A percentile compares a stretch with the other conserved stretches of the same genome.
Conservation (phyloP, 2,329 filamentous ascomycete genomes). For the Calonectria fujianensis region DNA sequence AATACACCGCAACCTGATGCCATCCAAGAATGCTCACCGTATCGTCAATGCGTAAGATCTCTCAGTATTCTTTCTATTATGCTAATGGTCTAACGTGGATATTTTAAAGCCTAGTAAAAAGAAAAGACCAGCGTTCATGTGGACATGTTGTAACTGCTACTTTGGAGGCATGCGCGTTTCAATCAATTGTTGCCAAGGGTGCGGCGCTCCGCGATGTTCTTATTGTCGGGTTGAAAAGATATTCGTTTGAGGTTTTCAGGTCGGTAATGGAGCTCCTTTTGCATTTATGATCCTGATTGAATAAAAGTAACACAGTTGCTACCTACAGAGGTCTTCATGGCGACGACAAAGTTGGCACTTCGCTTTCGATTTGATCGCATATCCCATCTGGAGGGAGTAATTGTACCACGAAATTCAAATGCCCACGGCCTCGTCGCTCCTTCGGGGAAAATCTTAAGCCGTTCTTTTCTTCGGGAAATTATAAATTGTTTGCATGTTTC, state of each 20-base stretch:
- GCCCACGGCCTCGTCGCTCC: too few species aligned
- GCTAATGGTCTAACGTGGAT: background rate
- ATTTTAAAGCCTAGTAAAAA: background rate
- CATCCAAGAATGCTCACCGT: background rate
- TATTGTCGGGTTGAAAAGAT: constrained; percentile 13
- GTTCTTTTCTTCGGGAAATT: too few species aligned
- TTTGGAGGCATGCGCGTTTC: background rate
- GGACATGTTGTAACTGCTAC: constrained; percentile 1
- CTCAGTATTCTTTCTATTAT: background rate
- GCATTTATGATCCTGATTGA: background rate
- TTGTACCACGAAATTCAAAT: too few species aligned
- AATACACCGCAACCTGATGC: background rate
- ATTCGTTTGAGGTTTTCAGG: background rate
- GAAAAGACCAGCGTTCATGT: background rate
- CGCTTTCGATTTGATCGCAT: background rate
- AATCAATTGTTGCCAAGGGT: background rate
- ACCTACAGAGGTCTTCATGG: background rate
- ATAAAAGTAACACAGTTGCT: background rate
- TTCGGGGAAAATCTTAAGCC: too few species aligned
- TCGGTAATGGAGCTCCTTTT: background rate
- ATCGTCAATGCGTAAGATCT: background rate
- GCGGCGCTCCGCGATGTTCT: background rate
- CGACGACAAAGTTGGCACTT: background rate
- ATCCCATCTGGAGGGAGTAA: too few species aligned
- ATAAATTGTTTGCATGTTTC: too few species aligned